phyloP scores from a whole-genome alignment of 495 filamentous ascomycete genomes.

The Cairneyella variabilis region DNA sequence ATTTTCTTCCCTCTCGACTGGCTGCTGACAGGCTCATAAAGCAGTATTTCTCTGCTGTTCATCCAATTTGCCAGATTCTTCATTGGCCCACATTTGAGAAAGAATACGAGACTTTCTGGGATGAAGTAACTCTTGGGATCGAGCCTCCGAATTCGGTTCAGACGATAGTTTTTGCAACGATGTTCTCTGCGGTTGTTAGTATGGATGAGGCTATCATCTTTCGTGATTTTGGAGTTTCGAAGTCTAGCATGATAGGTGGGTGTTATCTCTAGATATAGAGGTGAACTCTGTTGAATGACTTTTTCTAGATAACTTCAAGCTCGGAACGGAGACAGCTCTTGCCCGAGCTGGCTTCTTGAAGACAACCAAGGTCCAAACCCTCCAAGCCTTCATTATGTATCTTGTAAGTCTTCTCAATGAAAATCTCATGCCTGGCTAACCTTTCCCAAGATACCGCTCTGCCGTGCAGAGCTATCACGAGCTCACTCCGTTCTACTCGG shows the following conservation, averaged over 20 bases:
- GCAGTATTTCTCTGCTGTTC: conserved; percentile 63
- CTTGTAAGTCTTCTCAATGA: conserved; percentile 46
- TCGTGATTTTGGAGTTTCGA: conserved; percentile 46
- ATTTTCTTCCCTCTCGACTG: conserved; percentile 48
- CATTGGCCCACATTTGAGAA: conserved; percentile 62
- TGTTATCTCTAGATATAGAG: not conserved
- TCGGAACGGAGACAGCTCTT: conserved; percentile 60
- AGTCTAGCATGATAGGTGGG: conserved; percentile 41
- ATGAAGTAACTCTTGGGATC: conserved; percentile 45
- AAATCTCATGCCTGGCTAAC: no score
- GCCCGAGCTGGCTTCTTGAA: conserved; percentile 63
- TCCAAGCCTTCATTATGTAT: conserved; percentile 74
- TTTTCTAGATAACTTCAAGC: conserved; percentile 47
- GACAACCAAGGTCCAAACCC: conserved; percentile 64
- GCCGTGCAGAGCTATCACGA: conserved; percentile 63
- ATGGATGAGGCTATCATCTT: conserved; percentile 45
- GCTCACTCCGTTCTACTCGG: conserved; percentile 68
- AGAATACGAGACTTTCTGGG: conserved; percentile 61
- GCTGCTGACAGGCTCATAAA: conserved; percentile 53
- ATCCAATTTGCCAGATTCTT: conserved; percentile 59
- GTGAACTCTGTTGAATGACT: no score
- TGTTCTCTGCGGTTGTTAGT: conserved; percentile 65
- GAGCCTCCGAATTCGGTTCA: conserved; percentile 61
- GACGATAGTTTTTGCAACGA: conserved; percentile 61
- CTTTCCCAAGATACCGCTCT: conserved; percentile 56